A percentile compares a stretch with the other conserved stretches of the same genome.
Conservation (phyloP, 2,329 filamentous ascomycete species). For the Monosporascus sp. region DNA sequence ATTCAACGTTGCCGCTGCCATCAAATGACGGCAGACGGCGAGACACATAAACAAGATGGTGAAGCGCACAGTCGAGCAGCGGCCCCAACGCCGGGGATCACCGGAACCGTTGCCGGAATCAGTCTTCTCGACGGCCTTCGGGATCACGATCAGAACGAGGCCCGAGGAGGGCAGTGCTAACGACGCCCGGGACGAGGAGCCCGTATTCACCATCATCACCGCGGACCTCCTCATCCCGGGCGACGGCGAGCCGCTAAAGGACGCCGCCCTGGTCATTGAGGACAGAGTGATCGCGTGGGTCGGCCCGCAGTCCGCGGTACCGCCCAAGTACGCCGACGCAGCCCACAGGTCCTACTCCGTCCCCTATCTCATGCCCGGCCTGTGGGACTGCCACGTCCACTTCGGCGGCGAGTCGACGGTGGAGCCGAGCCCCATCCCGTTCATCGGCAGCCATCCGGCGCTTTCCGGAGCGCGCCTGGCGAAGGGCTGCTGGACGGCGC, state of each 20-base stretch:
- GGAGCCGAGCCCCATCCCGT: constrained; percentile 9
- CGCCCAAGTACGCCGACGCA: constrained; percentile 21
- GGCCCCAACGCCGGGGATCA: neutral
- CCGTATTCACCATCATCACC: constrained; percentile 27
- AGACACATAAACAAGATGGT: constrained; percentile 15
- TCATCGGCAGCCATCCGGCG: constrained; percentile 25
- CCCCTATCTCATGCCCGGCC: constrained; percentile 28
- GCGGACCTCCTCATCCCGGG: constrained; percentile 32
- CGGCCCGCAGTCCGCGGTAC: constrained; percentile 23
- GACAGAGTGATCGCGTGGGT: constrained; percentile 33
- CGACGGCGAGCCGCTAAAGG: constrained; percentile 25
- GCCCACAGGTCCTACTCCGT: constrained; percentile 21
- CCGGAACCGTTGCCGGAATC: constrained; percentile 10
- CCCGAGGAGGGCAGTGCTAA: constrained; percentile 7
- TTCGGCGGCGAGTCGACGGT: constrained; percentile 19
- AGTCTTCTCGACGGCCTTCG: constrained; percentile 25
- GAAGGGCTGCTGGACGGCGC: constrained; percentile 29
- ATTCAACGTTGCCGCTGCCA: neutral
- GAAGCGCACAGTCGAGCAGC: constrained; percentile 8
- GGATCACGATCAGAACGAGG: constrained; percentile 18
- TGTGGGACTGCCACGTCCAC: constrained; percentile 31
- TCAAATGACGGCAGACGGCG: neutral
- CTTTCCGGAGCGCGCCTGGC: constrained; percentile 26
- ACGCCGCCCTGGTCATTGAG: constrained; percentile 31
- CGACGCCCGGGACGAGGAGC: constrained; percentile 16